Base-by-base conservation (phyloP, 192 early-diverging fungal species). In the Allomyces javanicus region DNA sequence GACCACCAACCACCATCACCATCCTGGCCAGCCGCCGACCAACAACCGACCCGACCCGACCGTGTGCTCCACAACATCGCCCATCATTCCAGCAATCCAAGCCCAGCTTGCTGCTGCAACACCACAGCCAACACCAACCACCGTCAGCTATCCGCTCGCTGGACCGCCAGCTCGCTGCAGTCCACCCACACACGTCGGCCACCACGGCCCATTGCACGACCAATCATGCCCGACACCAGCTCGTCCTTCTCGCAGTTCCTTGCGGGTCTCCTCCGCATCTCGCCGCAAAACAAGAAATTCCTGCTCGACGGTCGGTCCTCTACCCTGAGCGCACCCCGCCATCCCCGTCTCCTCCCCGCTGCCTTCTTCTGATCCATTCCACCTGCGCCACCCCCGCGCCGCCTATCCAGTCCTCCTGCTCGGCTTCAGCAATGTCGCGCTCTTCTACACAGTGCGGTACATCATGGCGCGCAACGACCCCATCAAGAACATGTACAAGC, bases 361-460 rank as follows among this genome's bases (percentile, higher is more conserved):
- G n/a, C n/a, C n/a, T 9, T 9, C 2, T 40, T 40, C 33, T 40
- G 33, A 40, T 40, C 33, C 33, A 3, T 7, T 9, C 7, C 7
- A n/a, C 33, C 33, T 40, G 3, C 4, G 7, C 33, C 33, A 40
- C 33, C 33, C 33, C 33, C 33, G 33, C 33, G 4, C 7, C 33
- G 4, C 3, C 4, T 3, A 0, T 21, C 12, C 12, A 86, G 84
- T 88, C 23, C 75, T 85, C n/a, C 69, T 91, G 22, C 85, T 96
- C 72, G 94, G 90, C 22, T 67, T 92, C 22, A 89, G 90, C 33
- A 92, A 96, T 67, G 85, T 93, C 17, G 87, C 86, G 12, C 86
- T 91, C 66, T 93, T 89, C 76, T 90, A 81, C 75, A 86, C 85
- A 3, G 86, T 96, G 75, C 87, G 88, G 72, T 94, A 86, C 69